Evolutionary conservation across 495 filamentous ascomycete genomes (phyloP).

Genomic region (Xylaria nigripes): DNA sequence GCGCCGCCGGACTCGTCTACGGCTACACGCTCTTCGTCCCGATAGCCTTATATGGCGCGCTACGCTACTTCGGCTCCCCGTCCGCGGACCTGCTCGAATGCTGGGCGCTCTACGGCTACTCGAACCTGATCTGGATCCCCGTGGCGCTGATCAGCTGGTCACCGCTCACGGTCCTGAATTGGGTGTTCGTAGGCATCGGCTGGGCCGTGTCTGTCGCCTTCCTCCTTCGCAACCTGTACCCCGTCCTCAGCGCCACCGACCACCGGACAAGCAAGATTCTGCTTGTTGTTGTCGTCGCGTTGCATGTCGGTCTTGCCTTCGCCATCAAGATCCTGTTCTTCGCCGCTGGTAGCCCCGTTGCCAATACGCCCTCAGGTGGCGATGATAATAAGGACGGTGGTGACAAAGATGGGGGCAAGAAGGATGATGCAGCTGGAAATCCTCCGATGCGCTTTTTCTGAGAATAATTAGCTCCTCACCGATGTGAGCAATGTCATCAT

Average conservation of each 20-base stretch:
- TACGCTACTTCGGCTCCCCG: slow-evolving; percentile 89
- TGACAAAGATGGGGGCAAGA: background rate
- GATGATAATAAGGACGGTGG: too few species aligned
- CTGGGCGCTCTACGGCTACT: slow-evolving; percentile 89
- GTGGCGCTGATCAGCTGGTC: slow-evolving; percentile 89
- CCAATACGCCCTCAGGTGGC: too few species aligned
- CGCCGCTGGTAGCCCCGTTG: slow-evolving; percentile 64
- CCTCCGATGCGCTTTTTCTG: slow-evolving; percentile 22
- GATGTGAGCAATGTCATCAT: too few species aligned
- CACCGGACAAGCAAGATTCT: slow-evolving; percentile 82
- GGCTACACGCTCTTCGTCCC: slow-evolving; percentile 86
- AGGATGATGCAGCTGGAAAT: slow-evolving; percentile 2
- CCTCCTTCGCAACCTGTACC: slow-evolving; percentile 85
- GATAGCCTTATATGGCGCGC: slow-evolving; percentile 72
- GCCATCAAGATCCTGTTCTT: slow-evolving; percentile 97
- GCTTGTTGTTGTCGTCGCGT: slow-evolving; percentile 68
- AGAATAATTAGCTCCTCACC: background rate
- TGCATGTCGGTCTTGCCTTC: slow-evolving; percentile 82
- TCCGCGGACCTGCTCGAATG: slow-evolving; percentile 87
- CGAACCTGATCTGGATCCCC: slow-evolving; percentile 91
- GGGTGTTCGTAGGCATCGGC: slow-evolving; percentile 82
- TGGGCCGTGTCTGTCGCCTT: slow-evolving; percentile 83
- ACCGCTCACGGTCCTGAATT: slow-evolving; percentile 77
- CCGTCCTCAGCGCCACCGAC: slow-evolving; percentile 86
- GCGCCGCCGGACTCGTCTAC: slow-evolving; percentile 83